phyloP scores from a whole-genome alignment of 495 filamentous ascomycete species.

The Lichina pygmaea region DNA sequence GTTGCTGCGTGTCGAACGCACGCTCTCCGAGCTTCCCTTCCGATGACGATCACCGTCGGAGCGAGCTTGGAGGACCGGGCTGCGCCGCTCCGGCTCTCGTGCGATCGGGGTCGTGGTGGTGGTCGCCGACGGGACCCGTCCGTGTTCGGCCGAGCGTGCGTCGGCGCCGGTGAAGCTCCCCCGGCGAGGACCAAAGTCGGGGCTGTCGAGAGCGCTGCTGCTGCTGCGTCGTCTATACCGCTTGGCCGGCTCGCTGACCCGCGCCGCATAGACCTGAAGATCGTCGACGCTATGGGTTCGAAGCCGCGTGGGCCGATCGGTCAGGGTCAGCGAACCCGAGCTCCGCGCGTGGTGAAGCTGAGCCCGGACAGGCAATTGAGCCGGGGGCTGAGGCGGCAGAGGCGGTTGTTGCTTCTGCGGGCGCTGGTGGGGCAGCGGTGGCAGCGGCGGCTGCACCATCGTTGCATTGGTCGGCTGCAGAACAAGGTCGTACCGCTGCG shows the following conservation, averaged over 20 bases:
- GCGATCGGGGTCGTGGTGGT: no score
- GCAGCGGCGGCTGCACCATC: no score
- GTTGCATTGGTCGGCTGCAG: no score
- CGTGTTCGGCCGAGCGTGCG: background rate
- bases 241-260: conserved; percentile 30
- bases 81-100: background rate
- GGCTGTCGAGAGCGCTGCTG: conserved; percentile 16
- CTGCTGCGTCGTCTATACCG: conserved; percentile 62
- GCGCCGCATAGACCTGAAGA: conserved; percentile 12
- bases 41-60: conserved; percentile 24
- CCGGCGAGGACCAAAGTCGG: background rate
- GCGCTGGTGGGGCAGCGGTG: no score
- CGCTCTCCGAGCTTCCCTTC: conserved; percentile 28
- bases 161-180: background rate
- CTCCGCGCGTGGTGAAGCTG: background rate
- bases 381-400: no score
- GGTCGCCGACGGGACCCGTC: background rate
- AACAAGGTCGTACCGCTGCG: conserved; percentile 1
- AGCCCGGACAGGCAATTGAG: conserved; percentile 1
- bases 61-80: conserved; percentile 12
- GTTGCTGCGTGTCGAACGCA: conserved; percentile 13
- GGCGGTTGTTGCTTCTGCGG: no score
- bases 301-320: conserved; percentile 9
- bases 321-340: background rate
- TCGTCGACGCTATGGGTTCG: conserved; percentile 28